Conservation (phyloP, 2,329 filamentous ascomycete genomes). For the Aspergillus nomiae region DNA sequence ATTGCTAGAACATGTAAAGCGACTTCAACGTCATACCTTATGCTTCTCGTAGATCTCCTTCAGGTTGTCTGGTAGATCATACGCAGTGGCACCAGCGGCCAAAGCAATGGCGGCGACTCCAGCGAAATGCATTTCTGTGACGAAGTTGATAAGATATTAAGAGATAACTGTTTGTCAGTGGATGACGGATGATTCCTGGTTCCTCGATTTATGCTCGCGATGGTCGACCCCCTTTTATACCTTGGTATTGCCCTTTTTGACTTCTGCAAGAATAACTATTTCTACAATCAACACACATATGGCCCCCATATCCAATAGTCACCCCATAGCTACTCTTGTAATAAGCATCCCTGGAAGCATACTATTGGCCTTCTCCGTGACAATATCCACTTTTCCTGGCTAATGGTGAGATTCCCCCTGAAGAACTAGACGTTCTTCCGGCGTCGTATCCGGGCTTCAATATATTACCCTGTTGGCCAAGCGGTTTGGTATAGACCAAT, state of each 20-base stretch:
- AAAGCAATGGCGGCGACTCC: not conserved
- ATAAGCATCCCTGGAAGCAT: not conserved
- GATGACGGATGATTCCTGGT: not conserved
- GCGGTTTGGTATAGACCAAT: not conserved
- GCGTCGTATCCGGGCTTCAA: not conserved
- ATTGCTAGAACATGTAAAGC: not conserved
- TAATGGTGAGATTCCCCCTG: not conserved
- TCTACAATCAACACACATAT: not conserved
- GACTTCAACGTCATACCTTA: slow-evolving; percentile 12
- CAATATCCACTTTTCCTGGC: not conserved
- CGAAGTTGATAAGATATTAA: not conserved
- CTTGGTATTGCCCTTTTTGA: not conserved
- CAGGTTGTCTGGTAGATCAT: slow-evolving; percentile 21
- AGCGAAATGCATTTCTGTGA: not conserved
- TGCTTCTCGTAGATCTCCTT: slow-evolving; percentile 22
- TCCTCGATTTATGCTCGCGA: not conserved
- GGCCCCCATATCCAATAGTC: not conserved
- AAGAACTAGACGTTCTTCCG: not conserved
- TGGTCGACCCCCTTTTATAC: not conserved
- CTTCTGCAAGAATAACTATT: not conserved
- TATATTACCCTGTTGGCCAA: not conserved
- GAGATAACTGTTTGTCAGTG: not conserved
- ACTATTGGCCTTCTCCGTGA: not conserved
- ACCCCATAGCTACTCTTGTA: not conserved
- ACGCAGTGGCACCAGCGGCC: slow-evolving; percentile 7